Conservation (phyloP, 169 alveolate species). For the Neospora caninum region DNA sequence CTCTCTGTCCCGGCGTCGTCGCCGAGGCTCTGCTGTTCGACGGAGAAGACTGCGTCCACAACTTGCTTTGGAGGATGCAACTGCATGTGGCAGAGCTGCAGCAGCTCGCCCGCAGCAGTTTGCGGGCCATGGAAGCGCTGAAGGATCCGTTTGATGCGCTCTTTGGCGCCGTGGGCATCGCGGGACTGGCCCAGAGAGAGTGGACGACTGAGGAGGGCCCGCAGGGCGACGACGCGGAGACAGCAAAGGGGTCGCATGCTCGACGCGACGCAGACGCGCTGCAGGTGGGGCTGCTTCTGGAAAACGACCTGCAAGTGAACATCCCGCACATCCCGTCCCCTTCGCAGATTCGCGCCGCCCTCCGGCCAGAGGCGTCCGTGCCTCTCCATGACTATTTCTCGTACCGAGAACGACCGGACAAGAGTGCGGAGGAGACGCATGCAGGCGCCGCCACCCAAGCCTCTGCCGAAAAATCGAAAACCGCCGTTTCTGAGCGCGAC, state of each 20-base stretch:
- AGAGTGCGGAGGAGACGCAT: not conserved
- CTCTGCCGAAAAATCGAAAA: not conserved
- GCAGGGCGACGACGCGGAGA: not conserved
- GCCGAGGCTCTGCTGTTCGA: slow-evolving; percentile 63
- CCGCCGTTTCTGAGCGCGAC: not conserved
- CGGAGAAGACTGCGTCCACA: slow-evolving; percentile 38
- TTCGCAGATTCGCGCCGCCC: not conserved
- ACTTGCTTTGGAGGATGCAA: slow-evolving; percentile 60
- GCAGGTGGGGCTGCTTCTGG: not conserved
- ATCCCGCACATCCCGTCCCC: not conserved
- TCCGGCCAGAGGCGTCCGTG: not conserved
- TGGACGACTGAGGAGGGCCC: not conserved
- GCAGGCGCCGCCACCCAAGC: not conserved
- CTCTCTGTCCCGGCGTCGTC: slow-evolving; percentile 45
- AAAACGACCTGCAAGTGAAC: not conserved
- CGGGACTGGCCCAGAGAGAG: not conserved
- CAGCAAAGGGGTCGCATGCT: not conserved
- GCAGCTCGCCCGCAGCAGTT: slow-evolving; percentile 60
- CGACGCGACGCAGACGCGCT: not conserved
- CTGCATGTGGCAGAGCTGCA: slow-evolving; percentile 69
- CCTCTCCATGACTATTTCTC: not conserved
- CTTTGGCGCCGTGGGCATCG: slow-evolving; percentile 32
- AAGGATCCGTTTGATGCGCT: slow-evolving; percentile 53
- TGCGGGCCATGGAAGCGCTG: slow-evolving; percentile 50
- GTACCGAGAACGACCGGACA: not conserved